These are phyloP conservation scores for Porcisia hertigi DNA, from an alignment of 208 protist species.

Conservation along the genomic window DNA sequence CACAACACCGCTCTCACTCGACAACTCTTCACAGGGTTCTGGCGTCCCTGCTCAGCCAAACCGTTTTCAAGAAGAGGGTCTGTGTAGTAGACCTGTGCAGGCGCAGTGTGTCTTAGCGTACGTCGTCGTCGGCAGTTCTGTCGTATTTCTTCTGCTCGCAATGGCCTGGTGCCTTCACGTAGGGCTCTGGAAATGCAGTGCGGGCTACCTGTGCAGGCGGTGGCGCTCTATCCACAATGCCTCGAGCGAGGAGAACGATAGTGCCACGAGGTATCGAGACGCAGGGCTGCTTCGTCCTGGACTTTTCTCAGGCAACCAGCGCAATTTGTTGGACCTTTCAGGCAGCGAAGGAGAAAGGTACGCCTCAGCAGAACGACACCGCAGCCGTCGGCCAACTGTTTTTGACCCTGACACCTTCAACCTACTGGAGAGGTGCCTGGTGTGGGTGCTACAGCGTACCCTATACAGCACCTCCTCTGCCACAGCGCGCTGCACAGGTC, in stretches of 20 bases:
- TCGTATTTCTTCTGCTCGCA: not conserved
- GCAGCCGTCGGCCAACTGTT: not conserved
- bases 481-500: not conserved
- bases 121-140: not conserved
- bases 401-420: not conserved
- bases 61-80: not conserved
- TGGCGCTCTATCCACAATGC: not conserved
- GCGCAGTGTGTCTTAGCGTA: not conserved
- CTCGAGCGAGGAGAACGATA: not conserved
- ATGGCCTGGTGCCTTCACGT: not conserved
- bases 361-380: not conserved
- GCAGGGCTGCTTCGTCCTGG: not conserved
- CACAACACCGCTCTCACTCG: not conserved
- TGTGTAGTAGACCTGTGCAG: not conserved
- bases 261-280: not conserved
- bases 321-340: not conserved
- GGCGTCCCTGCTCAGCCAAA: not conserved
- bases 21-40: not conserved
- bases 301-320: not conserved
- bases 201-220: not conserved
- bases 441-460: slow-evolving; percentile 3
- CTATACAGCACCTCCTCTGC: slow-evolving; percentile 1
- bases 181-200: slow-evolving; percentile 4
- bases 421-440: slow-evolving; percentile 8
- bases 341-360: not conserved